phyloP scores from a whole-genome alignment of 2,329 filamentous ascomycete species.

The Dothistroma septosporum region DNA sequence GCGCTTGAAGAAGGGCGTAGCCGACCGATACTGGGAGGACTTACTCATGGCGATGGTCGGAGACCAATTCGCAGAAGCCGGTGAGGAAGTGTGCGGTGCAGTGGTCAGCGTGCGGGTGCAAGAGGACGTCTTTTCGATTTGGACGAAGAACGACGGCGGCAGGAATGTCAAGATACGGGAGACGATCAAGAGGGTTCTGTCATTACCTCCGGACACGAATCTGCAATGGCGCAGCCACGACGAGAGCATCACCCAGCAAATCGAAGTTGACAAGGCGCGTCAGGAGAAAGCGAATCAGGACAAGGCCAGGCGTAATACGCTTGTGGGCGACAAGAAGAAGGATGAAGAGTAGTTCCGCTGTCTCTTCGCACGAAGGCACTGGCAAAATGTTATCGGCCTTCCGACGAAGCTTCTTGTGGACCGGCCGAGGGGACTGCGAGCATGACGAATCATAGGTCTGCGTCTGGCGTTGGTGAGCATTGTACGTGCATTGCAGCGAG shows the following conservation, averaged over 20 bases:
- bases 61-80: constrained; percentile 87
- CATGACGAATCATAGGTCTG: not conserved
- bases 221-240: constrained; percentile 96
- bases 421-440: not conserved
- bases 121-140: constrained; percentile 96
- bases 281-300: constrained; percentile 67
- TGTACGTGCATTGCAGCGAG: not conserved
- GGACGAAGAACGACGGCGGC: constrained; percentile 90
- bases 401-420: too few species aligned
- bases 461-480: not conserved
- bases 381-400: too few species aligned
- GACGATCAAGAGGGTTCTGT: constrained; percentile 85
- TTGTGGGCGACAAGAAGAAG: constrained; percentile 21
- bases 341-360: not conserved
- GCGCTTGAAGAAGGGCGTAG: constrained; percentile 92
- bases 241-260: constrained; percentile 87
- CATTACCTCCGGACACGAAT: constrained; percentile 81
- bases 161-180: constrained; percentile 97
- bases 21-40: constrained; percentile 96
- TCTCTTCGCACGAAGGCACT: not conserved
- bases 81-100: constrained; percentile 90
- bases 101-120: constrained; percentile 92
- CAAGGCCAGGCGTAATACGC: constrained; percentile 41
- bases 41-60: constrained; percentile 84
- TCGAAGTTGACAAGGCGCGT: constrained; percentile 83